Evolutionary conservation across 2,329 filamentous ascomycete genomes (phyloP), one percentile per base, ranked within the genome.

Genomic region (Lithohypha guttulata): DNA sequence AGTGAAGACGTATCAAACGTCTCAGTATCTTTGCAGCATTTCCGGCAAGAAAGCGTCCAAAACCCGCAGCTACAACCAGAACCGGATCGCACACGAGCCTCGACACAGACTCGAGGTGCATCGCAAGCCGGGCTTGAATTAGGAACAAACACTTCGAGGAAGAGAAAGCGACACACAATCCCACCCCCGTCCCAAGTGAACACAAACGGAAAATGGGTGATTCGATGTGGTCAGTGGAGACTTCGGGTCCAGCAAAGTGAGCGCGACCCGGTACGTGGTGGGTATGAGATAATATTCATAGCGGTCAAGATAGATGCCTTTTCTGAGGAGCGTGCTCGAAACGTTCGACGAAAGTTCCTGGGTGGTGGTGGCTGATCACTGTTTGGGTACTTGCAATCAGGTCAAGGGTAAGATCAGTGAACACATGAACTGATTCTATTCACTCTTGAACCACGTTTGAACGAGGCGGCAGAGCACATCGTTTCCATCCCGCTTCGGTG

Each of bases 231-330:
- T 1, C 81, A 84, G 57, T 87, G 81, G 80, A 68, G 80, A 42
- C 55, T 86, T 48, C 69, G 73, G 28, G 74, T 93, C 19, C 77
- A 81, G 53, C 59, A 61, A 5, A 56, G 57, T 8, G 42, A 33
- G 10, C 47, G 53, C 19, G 53, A 55, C 23, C 46, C 50, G 3
- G 65, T 60, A 34, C 68, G 69, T 34, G 75, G 69, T 52, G 54
- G 48, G 20, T 68, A 79, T 41, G 81, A 89, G 60, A 80, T 84
- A 42, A 69, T 84, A 15, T 68, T 93, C 34, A 69, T 81, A 11
- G 82, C 77, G 1, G 81, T 87, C 22, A 85, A 83, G 58, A 55
- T 93, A 18, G 81, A 93, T 49, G 81, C 79, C 0, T 72, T 77
- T 50, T 79, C 70, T 38, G 70, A 68, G 6, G 76, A 89, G 59